Evolutionary conservation across 257 asterid species (phyloP).

Genomic region (Nicotiana obtusifolia): DNA sequence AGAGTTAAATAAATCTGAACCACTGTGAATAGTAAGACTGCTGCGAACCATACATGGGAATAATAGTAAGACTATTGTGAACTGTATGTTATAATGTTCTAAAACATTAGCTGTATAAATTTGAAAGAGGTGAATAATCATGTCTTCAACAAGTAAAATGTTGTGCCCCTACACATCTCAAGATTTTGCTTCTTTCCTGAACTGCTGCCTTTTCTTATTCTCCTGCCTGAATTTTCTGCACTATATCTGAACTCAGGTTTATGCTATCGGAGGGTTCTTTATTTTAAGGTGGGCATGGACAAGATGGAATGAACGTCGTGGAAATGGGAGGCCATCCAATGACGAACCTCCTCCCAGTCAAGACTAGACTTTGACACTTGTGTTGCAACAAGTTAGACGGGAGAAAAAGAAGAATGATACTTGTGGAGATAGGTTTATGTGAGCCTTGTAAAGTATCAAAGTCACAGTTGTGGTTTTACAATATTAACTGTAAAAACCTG

Average conservation of each 20-base stretch:
- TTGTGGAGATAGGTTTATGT: conserved; percentile 8
- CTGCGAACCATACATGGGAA: neutral
- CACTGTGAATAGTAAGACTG: too few relatives aligned
- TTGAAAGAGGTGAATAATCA: neutral
- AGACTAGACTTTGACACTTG: conserved; percentile 27
- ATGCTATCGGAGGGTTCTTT: conserved; percentile 78
- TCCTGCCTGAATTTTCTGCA: neutral
- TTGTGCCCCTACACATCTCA: neutral
- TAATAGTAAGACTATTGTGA: neutral
- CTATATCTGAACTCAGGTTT: conserved; percentile 47
- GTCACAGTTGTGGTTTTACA: conserved; percentile 3
- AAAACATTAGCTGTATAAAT: neutral
- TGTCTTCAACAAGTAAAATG: neutral
- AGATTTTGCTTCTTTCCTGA: neutral
- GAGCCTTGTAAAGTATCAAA: conserved; percentile 13
- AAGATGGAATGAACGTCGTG: conserved; percentile 77
- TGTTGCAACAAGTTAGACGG: neutral
- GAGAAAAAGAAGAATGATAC: neutral
- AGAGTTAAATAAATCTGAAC: too few relatives aligned
- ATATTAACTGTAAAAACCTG: neutral
- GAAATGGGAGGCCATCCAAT: conserved; percentile 44
- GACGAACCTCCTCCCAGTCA: conserved; percentile 38
- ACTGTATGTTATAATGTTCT: neutral
- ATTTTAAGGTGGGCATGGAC: conserved; percentile 83
- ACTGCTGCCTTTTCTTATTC: neutral